phyloP scores from a whole-genome alignment of 2,329 filamentous ascomycete genomes.

The Davidsoniella eucalypti region DNA sequence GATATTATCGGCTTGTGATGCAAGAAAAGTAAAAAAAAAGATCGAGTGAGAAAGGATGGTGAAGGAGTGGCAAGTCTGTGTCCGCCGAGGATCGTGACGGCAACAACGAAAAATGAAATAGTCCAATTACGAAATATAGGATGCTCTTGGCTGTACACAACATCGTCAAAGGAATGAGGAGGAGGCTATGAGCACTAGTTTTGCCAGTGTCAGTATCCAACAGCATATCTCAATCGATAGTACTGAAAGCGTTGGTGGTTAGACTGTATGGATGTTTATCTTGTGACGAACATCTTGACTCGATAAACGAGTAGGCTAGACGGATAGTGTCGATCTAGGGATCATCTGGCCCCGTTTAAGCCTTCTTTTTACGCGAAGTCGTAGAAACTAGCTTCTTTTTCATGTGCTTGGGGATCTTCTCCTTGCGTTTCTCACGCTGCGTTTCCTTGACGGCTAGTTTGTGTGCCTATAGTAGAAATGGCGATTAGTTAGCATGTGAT shows the following conservation, averaged over 20 bases:
- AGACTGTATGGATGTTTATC: no score
- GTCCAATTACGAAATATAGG: no score
- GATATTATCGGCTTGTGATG: background rate
- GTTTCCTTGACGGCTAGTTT: slow-evolving; percentile 89
- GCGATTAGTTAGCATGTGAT: slow-evolving; percentile 16
- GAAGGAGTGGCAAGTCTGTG: background rate
- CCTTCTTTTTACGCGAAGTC: slow-evolving; percentile 45
- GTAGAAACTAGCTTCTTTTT: slow-evolving; percentile 74
- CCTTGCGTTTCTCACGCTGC: slow-evolving; percentile 81
- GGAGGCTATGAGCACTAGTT: no score
- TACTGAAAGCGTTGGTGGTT: no score
- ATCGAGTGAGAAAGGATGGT: background rate
- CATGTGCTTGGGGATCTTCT: slow-evolving; percentile 89
- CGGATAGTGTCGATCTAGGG: no score
- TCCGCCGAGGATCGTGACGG: background rate
- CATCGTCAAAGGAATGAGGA: no score
- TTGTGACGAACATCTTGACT: no score
- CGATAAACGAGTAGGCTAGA: no score
- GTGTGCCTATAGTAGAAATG: slow-evolving; percentile 32
- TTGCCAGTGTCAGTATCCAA: no score
- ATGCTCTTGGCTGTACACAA: no score
- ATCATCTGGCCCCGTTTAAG: slow-evolving; percentile 1
- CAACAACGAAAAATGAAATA: background rate
- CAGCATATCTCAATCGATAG: no score
- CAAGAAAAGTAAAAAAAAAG: background rate